phyloP scores from a whole-genome alignment of 345 rosid genomes.

The Geranium rotundifolium region DNA sequence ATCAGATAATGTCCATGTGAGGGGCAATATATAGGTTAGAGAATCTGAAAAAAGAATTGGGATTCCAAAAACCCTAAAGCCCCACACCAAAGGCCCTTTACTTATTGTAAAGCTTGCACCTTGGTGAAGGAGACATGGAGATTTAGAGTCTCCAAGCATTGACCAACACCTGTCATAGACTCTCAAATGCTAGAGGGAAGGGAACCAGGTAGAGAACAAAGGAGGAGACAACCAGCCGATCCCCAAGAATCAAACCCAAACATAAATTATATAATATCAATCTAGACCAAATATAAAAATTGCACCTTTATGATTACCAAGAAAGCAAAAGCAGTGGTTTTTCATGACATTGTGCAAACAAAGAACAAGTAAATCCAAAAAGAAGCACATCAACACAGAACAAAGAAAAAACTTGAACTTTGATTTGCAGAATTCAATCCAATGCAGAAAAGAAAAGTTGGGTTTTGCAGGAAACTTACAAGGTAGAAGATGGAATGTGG shows the following conservation, averaged over 20 bases:
- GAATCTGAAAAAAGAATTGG: slow-evolving; percentile 15
- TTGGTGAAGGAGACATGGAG: slow-evolving; percentile 6
- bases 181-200: slow-evolving; percentile 43
- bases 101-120: background rate
- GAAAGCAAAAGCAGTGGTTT: slow-evolving; percentile 12
- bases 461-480: slow-evolving; percentile 24
- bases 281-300: background rate
- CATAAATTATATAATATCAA: slow-evolving; percentile 19
- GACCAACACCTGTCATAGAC: slow-evolving; percentile 29
- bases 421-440: too few species aligned
- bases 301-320: slow-evolving; percentile 34
- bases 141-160: background rate
- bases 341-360: too few species aligned
- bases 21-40: slow-evolving; percentile 2
- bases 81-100: background rate
- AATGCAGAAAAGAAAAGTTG: too few species aligned
- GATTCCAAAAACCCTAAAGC: slow-evolving; percentile 25
- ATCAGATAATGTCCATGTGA: slow-evolving; percentile 14
- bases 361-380: too few species aligned
- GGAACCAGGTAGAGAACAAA: slow-evolving; percentile 62
- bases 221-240: slow-evolving; percentile 62
- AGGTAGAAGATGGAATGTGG: slow-evolving; percentile 21
- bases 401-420: too few species aligned
- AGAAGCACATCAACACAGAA: too few species aligned
- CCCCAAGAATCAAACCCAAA: slow-evolving; percentile 26